These are phyloP conservation scores for Solanum clarkiae DNA, from an alignment of 257 asterid species.

Conservation along the genomic window DNA sequence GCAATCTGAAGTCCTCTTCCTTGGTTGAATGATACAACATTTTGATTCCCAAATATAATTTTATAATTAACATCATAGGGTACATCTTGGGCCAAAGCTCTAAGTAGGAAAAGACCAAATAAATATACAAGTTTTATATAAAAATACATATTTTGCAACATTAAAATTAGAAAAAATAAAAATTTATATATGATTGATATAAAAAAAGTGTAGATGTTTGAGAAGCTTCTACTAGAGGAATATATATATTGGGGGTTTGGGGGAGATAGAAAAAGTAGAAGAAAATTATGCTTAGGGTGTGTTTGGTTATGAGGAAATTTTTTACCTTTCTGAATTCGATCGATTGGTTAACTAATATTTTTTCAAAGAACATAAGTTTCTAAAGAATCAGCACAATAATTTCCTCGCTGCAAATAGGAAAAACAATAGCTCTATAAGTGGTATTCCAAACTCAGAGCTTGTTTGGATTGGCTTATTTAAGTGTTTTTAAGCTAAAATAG, in stretches of 20 bases:
- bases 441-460: no score
- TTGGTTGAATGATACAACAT: conserved; percentile 15
- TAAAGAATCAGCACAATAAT: background rate
- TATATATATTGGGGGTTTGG: background rate
- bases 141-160: background rate
- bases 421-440: no score
- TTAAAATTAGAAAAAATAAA: background rate
- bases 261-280: background rate
- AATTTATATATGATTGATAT: background rate
- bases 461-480: no score
- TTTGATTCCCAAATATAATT: conserved; percentile 36
- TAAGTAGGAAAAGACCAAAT: background rate
- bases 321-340: background rate
- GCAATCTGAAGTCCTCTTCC: conserved; percentile 39
- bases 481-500: no score
- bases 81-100: background rate
- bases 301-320: background rate
- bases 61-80: conserved; percentile 24
- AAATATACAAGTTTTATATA: background rate
- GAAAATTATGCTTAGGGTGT: background rate
- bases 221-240: background rate
- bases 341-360: background rate
- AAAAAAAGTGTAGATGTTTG: background rate
- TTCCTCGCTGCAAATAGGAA: background rate
- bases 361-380: background rate